These are phyloP conservation scores for Ogataea pilisensis DNA, from an alignment of 805 yeast species.

Conservation along the genomic window DNA sequence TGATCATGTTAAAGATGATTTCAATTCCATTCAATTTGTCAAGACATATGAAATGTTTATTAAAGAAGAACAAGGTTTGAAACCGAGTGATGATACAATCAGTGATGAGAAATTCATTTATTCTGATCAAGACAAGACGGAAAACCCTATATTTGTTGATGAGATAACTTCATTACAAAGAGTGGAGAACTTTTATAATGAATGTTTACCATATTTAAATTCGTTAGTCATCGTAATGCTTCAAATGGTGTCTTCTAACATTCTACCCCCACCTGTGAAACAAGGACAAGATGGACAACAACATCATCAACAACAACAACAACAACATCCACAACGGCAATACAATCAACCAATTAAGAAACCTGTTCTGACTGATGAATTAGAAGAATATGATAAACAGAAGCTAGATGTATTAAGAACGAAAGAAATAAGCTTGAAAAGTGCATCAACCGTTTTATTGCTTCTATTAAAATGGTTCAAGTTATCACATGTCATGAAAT, in stretches of 20 bases:
- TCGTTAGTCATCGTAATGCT: conserved; percentile 62
- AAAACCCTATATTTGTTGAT: conserved; percentile 33
- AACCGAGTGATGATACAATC: background rate
- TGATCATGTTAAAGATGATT: conserved; percentile 58
- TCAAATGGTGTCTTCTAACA: conserved; percentile 56
- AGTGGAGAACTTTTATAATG: conserved; percentile 57
- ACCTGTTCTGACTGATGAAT: conserved; percentile 11
- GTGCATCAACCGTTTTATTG: conserved; percentile 49
- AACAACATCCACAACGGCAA: conserved; percentile 14
- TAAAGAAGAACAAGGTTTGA: conserved; percentile 48
- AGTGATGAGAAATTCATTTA: conserved; percentile 15
- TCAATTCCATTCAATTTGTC: conserved; percentile 69
- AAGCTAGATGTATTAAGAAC: conserved; percentile 52
- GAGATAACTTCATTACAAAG: conserved; percentile 44
- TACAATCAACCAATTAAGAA: conserved; percentile 19
- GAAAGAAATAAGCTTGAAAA: conserved; percentile 61
- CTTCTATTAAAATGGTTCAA: conserved; percentile 74
- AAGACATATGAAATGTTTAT: conserved; percentile 66
- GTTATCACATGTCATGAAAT: conserved; percentile 70
- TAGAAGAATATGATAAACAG: conserved; percentile 28
- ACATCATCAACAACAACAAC: conserved; percentile 12
- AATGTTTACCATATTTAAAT: conserved; percentile 50
- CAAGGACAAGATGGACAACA: conserved; percentile 17
- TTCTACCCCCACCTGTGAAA: conserved; percentile 24
- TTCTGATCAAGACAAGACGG: conserved; percentile 24